phyloP scores from a whole-genome alignment of 1,139 yeast species.

The Suhomyces choctaworum region DNA sequence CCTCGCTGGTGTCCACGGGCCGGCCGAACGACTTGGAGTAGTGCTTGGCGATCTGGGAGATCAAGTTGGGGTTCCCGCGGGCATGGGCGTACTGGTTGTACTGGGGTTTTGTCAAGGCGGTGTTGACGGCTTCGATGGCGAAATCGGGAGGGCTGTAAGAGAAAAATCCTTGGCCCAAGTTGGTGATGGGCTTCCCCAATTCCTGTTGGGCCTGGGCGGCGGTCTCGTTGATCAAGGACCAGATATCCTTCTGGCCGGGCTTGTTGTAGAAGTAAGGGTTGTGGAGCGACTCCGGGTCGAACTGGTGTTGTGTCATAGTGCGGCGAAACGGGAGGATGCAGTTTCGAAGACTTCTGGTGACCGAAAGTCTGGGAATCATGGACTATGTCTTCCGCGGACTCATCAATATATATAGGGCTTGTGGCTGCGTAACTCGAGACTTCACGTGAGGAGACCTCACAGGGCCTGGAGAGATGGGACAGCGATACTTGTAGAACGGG shows the following conservation, averaged over 20 bases:
- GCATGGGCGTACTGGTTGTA: slow-evolving; percentile 93
- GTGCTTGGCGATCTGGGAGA: slow-evolving; percentile 65
- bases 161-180: slow-evolving; percentile 95
- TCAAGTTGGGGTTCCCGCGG: slow-evolving; percentile 76
- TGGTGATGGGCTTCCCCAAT: slow-evolving; percentile 71
- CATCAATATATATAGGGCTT: too few species aligned
- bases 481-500: too few species aligned
- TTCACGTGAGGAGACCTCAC: too few species aligned
- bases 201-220: slow-evolving; percentile 77
- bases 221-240: slow-evolving; percentile 93
- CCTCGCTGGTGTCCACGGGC: slow-evolving; percentile 59
- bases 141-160: slow-evolving; percentile 92
- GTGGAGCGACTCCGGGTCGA: slow-evolving; percentile 32
- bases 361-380: background rate
- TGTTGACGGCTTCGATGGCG: slow-evolving; percentile 79
- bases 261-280: slow-evolving; percentile 62
- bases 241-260: slow-evolving; percentile 76
- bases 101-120: slow-evolving; percentile 68
- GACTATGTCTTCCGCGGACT: too few species aligned
- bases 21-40: slow-evolving; percentile 69
- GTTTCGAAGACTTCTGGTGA: too few species aligned
- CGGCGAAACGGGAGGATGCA: too few species aligned
- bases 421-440: too few species aligned
- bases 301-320: background rate
- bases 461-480: too few species aligned